phyloP scores from a whole-genome alignment of 2,329 filamentous ascomycete genomes.

The Venturiaceae sp. region DNA sequence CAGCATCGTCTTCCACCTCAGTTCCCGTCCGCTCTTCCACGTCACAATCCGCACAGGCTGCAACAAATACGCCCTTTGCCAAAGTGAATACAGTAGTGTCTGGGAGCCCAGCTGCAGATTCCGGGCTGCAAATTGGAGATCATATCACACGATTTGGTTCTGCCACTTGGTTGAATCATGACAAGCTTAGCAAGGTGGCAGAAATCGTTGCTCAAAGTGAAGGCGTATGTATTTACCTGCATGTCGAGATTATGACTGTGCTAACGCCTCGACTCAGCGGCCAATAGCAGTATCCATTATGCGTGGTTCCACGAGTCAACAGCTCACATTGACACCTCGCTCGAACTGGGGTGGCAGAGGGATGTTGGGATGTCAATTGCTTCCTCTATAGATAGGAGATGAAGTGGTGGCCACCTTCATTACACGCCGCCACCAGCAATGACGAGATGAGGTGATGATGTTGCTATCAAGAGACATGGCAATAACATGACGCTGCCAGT shows the following conservation, averaged over 20 bases:
- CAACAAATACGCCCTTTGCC: conserved; percentile 63
- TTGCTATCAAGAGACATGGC: too few relatives aligned
- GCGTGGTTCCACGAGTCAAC: conserved; percentile 39
- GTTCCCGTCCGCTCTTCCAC: conserved; percentile 9
- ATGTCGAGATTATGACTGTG: conserved; percentile 35
- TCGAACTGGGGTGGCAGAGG: conserved; percentile 86
- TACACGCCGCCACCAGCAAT: not conserved
- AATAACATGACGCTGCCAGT: too few relatives aligned
- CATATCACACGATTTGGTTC: conserved; percentile 76
- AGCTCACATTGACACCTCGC: conserved; percentile 64
- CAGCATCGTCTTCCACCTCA: conserved; percentile 13
- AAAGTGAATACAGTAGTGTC: conserved; percentile 76
- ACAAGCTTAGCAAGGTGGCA: conserved; percentile 75
- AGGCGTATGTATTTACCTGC: conserved; percentile 52
- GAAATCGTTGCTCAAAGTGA: conserved; percentile 85
- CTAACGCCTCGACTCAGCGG: conserved; percentile 54
- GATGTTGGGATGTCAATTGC: conserved; percentile 79
- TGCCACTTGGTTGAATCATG: conserved; percentile 76
- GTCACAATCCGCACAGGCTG: conserved; percentile 14
- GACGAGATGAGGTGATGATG: not conserved
- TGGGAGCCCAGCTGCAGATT: conserved; percentile 70
- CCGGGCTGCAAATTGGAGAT: conserved; percentile 74
- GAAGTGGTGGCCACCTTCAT: not conserved
- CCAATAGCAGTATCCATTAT: conserved; percentile 23
- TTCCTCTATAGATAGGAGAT: conserved; percentile 57